phyloP scores from a whole-genome alignment of 495 filamentous ascomycete genomes.

The Extremus antarcticus region DNA sequence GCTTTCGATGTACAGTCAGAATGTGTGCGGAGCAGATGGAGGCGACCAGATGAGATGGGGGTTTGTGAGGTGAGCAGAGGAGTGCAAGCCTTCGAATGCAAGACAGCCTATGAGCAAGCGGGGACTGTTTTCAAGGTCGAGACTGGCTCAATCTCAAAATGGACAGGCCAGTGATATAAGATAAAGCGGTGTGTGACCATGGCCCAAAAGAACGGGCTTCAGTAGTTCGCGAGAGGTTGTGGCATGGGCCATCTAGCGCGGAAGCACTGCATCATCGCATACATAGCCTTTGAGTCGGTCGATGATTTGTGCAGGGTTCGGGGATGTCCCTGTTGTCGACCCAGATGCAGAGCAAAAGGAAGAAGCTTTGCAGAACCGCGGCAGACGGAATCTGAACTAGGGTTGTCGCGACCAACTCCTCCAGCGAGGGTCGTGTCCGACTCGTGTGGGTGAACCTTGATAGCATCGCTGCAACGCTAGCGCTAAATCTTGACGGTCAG shows the following conservation, averaged over 20 bases:
- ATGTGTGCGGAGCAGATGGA: not conserved
- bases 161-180: not conserved
- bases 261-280: constrained; percentile 16
- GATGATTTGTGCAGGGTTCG: constrained; percentile 3
- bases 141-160: constrained; percentile 10
- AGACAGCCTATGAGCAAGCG: constrained; percentile 10
- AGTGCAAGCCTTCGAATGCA: not conserved
- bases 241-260: constrained; percentile 5
- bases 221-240: not conserved
- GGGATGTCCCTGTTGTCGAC: constrained; percentile 5
- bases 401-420: constrained; percentile 6
- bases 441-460: not conserved
- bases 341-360: not conserved
- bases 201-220: constrained; percentile 1
- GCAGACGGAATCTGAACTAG: constrained; percentile 3
- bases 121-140: not conserved
- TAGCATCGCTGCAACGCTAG: constrained; percentile 2
- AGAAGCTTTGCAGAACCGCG: constrained; percentile 12
- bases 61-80: not conserved
- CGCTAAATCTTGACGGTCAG: not conserved
- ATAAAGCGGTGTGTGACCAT: constrained; percentile 18
- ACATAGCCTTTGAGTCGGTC: constrained; percentile 10
- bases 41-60: not conserved
- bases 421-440: not conserved
- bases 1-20: not conserved